These are phyloP conservation scores for Glycyrrhiza uralensis DNA, from an alignment of 306 rosid genomes.

Conservation along the genomic window DNA sequence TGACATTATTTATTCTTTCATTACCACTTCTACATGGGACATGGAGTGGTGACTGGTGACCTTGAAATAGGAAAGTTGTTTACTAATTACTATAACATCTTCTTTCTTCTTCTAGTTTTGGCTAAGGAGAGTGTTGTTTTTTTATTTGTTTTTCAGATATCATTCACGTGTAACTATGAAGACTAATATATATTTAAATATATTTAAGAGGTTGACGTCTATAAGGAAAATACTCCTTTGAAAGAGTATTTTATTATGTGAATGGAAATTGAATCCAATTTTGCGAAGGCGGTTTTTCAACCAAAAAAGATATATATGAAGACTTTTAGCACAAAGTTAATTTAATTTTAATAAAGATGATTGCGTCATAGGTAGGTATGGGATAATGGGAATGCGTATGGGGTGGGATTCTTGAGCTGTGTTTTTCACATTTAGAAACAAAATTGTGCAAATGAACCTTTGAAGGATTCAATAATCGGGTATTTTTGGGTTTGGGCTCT, in stretches of 20 bases:
- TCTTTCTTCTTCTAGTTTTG: slow-evolving; percentile 17
- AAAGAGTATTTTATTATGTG: slow-evolving; percentile 1
- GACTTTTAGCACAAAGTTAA: not conserved
- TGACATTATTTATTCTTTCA: slow-evolving; percentile 26
- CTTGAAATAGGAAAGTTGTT: slow-evolving; percentile 23
- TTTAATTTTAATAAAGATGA: slow-evolving; percentile 13
- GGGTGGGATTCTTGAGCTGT: slow-evolving; percentile 19
- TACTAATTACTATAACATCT: slow-evolving; percentile 10
- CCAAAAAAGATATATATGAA: not conserved
- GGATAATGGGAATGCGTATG: slow-evolving; percentile 31
- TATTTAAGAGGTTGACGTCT: no score
- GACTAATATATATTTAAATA: no score
- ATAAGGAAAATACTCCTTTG: no score
- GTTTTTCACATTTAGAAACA: slow-evolving; percentile 23
- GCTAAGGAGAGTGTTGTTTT: no score
- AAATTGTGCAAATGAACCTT: slow-evolving; percentile 16
- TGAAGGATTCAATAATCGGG: slow-evolving; percentile 12
- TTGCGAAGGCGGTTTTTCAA: not conserved
- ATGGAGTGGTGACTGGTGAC: slow-evolving; percentile 13
- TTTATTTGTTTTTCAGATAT: no score
- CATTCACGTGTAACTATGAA: no score
- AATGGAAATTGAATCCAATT: slow-evolving; percentile 19
- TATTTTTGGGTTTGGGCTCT: not conserved
- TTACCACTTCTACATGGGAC: slow-evolving; percentile 25
- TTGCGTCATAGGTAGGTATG: slow-evolving; percentile 29